Evolutionary conservation across 2,329 filamentous ascomycete species (phyloP).

Genomic region (Camillea tinctor): DNA sequence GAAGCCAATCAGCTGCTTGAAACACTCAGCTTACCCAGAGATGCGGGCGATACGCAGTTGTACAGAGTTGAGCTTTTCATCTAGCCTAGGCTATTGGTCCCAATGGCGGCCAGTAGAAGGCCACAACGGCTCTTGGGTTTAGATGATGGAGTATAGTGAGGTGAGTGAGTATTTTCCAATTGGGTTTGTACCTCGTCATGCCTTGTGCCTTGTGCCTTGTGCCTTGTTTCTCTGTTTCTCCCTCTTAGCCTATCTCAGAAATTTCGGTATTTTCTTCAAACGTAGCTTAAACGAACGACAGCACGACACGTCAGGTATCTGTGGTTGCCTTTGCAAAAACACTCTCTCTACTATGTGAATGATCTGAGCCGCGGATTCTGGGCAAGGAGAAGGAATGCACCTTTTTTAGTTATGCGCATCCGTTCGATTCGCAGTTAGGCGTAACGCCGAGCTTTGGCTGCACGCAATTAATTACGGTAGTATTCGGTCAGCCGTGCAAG

Average conservation of each 20-base stretch:
- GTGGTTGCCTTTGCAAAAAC: neutral
- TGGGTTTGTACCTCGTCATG: neutral
- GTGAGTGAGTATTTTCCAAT: neutral
- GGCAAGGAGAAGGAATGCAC: neutral
- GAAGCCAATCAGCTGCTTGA: neutral
- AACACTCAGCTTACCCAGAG: neutral
- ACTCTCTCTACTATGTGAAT: neutral
- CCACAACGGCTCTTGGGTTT: neutral
- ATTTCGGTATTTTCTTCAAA: neutral
- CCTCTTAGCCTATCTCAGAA: neutral
- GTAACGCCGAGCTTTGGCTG: neutral
- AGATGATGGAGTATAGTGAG: neutral
- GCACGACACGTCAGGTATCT: neutral
- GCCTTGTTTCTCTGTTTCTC: neutral
- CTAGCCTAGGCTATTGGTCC: neutral
- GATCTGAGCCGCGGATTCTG: neutral
- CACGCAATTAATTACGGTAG: neutral
- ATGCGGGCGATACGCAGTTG: neutral
- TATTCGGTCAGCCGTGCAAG: too few species aligned
- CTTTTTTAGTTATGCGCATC: neutral
- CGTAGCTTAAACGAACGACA: neutral
- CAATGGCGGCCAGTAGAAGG: neutral
- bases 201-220: neutral
- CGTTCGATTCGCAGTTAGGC: neutral
- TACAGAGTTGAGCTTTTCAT: neutral